Conservation (phyloP, 306 rosid genomes). For the Macrotyloma uniflorum region DNA sequence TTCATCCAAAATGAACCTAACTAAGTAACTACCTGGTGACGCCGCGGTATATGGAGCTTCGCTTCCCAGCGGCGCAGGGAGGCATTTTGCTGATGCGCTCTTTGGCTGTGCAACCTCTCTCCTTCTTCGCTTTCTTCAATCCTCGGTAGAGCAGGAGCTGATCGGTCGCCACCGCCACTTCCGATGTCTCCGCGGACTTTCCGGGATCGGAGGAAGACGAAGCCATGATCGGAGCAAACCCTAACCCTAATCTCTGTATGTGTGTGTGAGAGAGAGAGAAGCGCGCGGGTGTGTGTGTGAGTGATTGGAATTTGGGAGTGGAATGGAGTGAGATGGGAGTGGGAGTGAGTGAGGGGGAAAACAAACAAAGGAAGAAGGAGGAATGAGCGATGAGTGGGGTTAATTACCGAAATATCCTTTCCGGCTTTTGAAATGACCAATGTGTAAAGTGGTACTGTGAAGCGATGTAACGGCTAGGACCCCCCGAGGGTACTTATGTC, state of each 20-base stretch:
- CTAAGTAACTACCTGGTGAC: conserved; percentile 71
- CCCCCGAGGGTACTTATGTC: conserved; percentile 46
- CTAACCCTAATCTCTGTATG: not conserved
- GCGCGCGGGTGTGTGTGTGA: not conserved
- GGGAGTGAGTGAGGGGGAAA: conserved; percentile 31
- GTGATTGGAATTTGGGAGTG: conserved; percentile 28
- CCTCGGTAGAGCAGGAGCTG: conserved; percentile 81
- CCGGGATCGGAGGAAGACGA: conserved; percentile 90
- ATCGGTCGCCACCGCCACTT: conserved; percentile 56
- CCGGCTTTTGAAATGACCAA: conserved; percentile 30
- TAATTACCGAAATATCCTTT: conserved; percentile 53
- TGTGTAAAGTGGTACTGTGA: conserved; percentile 6
- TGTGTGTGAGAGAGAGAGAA: not conserved
- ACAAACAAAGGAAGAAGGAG: conserved; percentile 41
- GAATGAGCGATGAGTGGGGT: conserved; percentile 16
- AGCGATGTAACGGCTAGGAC: conserved; percentile 85
- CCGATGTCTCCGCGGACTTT: conserved; percentile 51
- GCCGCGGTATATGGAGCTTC: conserved; percentile 98
- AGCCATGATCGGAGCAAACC: conserved; percentile 69
- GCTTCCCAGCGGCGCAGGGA: conserved; percentile 96
- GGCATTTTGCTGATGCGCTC: conserved; percentile 99
- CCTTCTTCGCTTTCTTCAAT: conserved; percentile 89
- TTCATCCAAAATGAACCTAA: not conserved
- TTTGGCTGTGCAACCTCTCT: conserved; percentile 94
- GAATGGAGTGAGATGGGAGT: conserved; percentile 4